Evolutionary conservation across 495 filamentous ascomycete genomes (phyloP), one percentile per base, ranked within the genome.

Genomic region (Penicillium steckii): DNA sequence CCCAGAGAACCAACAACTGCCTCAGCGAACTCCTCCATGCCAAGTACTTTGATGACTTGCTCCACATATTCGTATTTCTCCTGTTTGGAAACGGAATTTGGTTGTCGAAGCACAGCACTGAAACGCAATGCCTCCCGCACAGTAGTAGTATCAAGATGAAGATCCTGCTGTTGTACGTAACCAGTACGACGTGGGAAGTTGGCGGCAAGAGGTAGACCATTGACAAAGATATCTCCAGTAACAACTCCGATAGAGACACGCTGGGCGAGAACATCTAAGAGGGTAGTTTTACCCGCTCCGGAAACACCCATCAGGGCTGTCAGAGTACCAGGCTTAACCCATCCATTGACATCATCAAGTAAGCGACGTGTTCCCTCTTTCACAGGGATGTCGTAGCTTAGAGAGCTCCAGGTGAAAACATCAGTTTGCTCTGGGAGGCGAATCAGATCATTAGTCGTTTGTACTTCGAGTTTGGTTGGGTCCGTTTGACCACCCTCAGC

Each of bases 101-200:
- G 88, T 59, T 96, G 92, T 33, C 92, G 87, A 17, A 96, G 83
- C 29, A 91, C 73, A 32, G 92, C 92, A 53, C 83, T 88, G 69
- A 97, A 97, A 46, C 79, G 79, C 22, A 97, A 78, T 19, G 91
- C 90, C 52, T 79, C 92, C 24, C 91, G 83, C 25, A 96, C 91
- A 2, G 92, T 97, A 1, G 85, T 83, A 0, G 89, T 93, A n/a
- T 85, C 77, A 5, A 93, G 76, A 70, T 95, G 91, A 4, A 96
- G 77, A 79, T 96, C 91, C 65, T 95, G 90, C 65, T 96, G 91
- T 61, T 96, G 89, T 19, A 92, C 92, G 58, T 95, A 96, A 4
- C 91, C 91, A n/a, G 90, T 93, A 69, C 89, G 89, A 44, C 91
- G 85, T 53, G 91, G 89, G 76, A 95, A 95, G 1, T 85, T 90